A percentile compares a stretch with the other conserved stretches of the same genome.
Evolutionary conservation across 148 eudicot species (phyloP).

Genomic region (Rhododendron kiyosumense): DNA sequence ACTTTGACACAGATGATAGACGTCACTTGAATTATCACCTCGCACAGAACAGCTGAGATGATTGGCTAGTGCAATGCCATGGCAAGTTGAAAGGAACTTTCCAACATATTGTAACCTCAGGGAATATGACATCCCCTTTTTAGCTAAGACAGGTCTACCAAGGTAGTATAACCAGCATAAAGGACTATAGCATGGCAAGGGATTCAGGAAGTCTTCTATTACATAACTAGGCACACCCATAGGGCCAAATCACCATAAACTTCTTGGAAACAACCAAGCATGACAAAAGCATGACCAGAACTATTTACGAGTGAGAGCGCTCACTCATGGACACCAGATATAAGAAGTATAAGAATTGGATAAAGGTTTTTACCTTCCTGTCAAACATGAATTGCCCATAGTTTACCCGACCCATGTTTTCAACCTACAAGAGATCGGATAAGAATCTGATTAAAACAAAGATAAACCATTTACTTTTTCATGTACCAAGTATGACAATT

Average conservation of each 20-base stretch:
- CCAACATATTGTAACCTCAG: neutral
- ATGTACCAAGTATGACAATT: slow-evolving; percentile 1
- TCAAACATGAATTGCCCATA: slow-evolving; percentile 78
- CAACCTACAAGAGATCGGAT: slow-evolving; percentile 49
- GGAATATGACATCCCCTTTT: neutral
- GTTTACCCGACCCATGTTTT: slow-evolving; percentile 93
- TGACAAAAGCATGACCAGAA: neutral
- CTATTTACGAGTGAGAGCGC: neutral
- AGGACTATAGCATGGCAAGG: neutral
- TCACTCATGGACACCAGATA: neutral
- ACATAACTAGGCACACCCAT: neutral
- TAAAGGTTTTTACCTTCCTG: slow-evolving; percentile 55
- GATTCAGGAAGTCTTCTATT: neutral
- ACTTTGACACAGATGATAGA: neutral
- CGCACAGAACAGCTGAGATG: neutral
- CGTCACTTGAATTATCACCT: neutral
- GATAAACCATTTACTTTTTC: neutral
- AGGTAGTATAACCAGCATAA: neutral
- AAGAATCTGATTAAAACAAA: neutral
- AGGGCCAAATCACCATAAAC: neutral
- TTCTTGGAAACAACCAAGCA: neutral
- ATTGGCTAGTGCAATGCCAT: neutral
- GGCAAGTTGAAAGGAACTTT: slow-evolving; percentile 3
- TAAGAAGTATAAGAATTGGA: neutral
- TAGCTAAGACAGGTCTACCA: neutral